Conservation (phyloP, 2,329 filamentous ascomycete genomes). For the Chrysoporthe deuterocubensis region DNA sequence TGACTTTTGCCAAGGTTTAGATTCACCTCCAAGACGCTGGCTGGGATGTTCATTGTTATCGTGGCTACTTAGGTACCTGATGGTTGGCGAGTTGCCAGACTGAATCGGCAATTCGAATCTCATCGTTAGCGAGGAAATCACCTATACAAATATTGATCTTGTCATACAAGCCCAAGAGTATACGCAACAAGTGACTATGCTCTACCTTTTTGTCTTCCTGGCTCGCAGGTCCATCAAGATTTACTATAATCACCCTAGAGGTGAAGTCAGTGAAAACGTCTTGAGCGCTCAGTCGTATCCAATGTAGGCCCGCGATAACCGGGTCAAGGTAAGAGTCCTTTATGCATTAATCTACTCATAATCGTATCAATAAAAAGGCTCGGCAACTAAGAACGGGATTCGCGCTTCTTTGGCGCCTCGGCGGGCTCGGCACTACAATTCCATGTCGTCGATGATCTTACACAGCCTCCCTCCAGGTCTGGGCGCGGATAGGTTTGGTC, state of each 20-base stretch:
- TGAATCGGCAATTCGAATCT: background rate
- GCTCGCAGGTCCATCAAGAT: background rate
- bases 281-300: background rate
- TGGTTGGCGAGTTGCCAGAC: background rate
- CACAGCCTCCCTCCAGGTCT: conserved; percentile 25
- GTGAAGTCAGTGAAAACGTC: background rate
- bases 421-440: background rate
- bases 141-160: background rate
- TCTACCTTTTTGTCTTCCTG: background rate
- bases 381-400: background rate
- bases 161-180: background rate
- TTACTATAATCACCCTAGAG: background rate
- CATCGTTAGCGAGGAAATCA: background rate
- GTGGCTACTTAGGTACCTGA: background rate
- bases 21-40: background rate
- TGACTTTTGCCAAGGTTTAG: too few species aligned
- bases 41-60: background rate
- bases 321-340: background rate
- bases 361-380: background rate
- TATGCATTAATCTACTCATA: background rate
- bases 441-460: conserved; percentile 1
- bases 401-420: conserved; percentile 11
- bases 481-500: conserved; percentile 11
- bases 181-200: background rate
- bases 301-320: background rate